Base-by-base conservation (phyloP, 306 rosid species). In the Sechiopsis laciniata region DNA sequence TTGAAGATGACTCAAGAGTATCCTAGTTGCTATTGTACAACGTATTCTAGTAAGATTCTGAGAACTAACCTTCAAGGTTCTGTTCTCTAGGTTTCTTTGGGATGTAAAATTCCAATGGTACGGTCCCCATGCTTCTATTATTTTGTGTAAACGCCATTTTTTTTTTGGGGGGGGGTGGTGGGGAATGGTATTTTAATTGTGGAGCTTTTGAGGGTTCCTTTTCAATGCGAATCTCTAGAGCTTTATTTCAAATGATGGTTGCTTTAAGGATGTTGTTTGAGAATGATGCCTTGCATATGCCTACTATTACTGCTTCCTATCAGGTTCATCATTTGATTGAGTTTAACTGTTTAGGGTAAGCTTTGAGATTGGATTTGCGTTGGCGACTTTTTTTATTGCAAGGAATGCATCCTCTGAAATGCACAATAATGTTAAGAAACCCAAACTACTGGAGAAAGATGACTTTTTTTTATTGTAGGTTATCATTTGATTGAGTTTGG, bases 1-100 rank as follows among this genome's bases (percentile, higher is more conserved):
- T 76, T 76, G 72, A 78, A 22, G 73, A 76, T 86, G 83, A 77
- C 80, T 82, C 75, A 63, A 83, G 84, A 79, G 68, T 80, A 72
- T 70, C 46, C 37, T 76, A 74, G 84, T 68, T 83, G 80, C 66
- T 77, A 55, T 75, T 69, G 59, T 72, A 65, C 51, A 37, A 78
- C 77, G 71, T 68, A 71, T 82, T 80, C 80, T 70, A 82, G 80
- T 74, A 52, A 40, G 48, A 68, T 68, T 68, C 22, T 54, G 52
- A 75, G 86, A 62, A 66, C 76, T 80, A 74, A 50, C 64, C 84
- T 71, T 65, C 42, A 75, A 74, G 80, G 67, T 40, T 72, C 72
- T 73, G 35, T 55, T 14, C 69, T 67, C 74, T 82, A 52, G 12
- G 57, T 68, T 68, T 46, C 37, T 16, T 52, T 71, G 75, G 61